A percentile compares a stretch with the other conserved stretches of the same genome.
Conservation (phyloP, 768 basidiomycete genomes). For the Dentipellis sp. region DNA sequence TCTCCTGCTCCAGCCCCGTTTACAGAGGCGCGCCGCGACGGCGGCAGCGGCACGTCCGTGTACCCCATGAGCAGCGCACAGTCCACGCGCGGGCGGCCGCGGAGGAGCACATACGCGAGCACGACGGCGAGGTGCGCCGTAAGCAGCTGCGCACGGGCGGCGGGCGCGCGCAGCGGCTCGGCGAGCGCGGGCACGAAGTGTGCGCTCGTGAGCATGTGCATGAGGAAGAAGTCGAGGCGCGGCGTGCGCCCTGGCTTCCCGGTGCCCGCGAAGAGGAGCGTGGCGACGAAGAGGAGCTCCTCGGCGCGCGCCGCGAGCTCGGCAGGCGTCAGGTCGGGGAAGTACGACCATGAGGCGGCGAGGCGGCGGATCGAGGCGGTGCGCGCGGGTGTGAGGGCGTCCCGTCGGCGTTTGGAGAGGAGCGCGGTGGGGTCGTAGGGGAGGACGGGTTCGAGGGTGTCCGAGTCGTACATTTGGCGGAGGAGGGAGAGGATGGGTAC, state of each 20-base stretch:
- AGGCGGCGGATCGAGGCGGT: slow-evolving; percentile 37
- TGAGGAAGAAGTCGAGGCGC: slow-evolving; percentile 47
- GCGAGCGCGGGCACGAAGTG: slow-evolving; percentile 39
- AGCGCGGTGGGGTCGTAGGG: slow-evolving; percentile 41
- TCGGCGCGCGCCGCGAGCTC: slow-evolving; percentile 35
- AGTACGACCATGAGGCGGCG: slow-evolving; percentile 31
- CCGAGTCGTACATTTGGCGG: slow-evolving; percentile 40
- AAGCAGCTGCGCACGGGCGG: slow-evolving; percentile 37
- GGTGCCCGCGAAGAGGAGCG: slow-evolving; percentile 38
- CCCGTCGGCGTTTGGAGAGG: slow-evolving; percentile 26
- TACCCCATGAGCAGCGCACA: slow-evolving; percentile 37
- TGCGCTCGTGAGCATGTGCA: slow-evolving; percentile 47
- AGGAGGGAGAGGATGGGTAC: slow-evolving; percentile 41
- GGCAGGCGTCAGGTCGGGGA: slow-evolving; percentile 20
- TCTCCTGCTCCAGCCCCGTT: no score
- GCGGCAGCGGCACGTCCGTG: slow-evolving; percentile 24
- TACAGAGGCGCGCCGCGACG: slow-evolving; percentile 22
- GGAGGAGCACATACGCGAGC: slow-evolving; percentile 26
- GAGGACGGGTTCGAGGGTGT: slow-evolving; percentile 36
- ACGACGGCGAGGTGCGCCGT: slow-evolving; percentile 31
- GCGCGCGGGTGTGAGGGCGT: slow-evolving; percentile 28
- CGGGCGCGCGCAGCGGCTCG: slow-evolving; percentile 20
- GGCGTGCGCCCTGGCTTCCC: slow-evolving; percentile 38
- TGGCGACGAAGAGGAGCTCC: slow-evolving; percentile 39
- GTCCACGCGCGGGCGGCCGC: slow-evolving; percentile 48